These are phyloP conservation scores for Aspergillus funiculosus DNA, from an alignment of 495 filamentous ascomycete genomes.

Conservation along the genomic window DNA sequence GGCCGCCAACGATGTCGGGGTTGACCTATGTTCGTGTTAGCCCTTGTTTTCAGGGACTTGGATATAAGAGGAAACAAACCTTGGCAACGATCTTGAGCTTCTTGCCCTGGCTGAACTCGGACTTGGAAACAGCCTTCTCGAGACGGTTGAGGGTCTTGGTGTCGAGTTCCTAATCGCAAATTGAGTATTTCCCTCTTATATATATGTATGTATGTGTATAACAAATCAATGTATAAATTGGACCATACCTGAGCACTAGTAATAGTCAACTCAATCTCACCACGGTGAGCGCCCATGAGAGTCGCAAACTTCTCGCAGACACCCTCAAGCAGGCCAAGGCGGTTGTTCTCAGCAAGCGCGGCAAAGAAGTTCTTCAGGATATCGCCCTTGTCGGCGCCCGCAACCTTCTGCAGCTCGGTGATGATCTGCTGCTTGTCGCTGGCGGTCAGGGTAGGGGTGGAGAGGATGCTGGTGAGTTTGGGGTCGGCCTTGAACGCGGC, in stretches of 20 bases:
- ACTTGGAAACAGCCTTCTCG: conserved; percentile 84
- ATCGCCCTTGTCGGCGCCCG: conserved; percentile 64
- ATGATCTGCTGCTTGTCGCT: conserved; percentile 80
- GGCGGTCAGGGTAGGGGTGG: conserved; percentile 68
- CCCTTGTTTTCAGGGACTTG: neutral
- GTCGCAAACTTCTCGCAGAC: conserved; percentile 81
- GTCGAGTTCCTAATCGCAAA: conserved; percentile 85
- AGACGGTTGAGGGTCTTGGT: conserved; percentile 75
- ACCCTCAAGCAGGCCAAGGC: conserved; percentile 71
- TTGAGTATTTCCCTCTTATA: too few species aligned
- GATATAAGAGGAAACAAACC: conserved; percentile 41
- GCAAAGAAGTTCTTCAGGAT: conserved; percentile 90
- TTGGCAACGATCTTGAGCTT: conserved; percentile 95
- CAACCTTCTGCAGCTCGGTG: conserved; percentile 72
- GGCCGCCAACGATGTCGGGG: conserved; percentile 87
- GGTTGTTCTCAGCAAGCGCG: conserved; percentile 92
- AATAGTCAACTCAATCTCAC: conserved; percentile 87
- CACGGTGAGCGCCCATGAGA: conserved; percentile 81
- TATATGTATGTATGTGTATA: too few species aligned
- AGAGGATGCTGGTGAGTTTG: conserved; percentile 70
- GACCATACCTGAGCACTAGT: conserved; percentile 79
- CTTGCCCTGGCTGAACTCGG: conserved; percentile 83
- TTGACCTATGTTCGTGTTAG: conserved; percentile 57
- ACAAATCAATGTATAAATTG: too few species aligned
- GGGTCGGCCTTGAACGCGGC: conserved; percentile 69